phyloP scores from a whole-genome alignment of 164 flowering plant species.

The Nymphaea thermarum region DNA sequence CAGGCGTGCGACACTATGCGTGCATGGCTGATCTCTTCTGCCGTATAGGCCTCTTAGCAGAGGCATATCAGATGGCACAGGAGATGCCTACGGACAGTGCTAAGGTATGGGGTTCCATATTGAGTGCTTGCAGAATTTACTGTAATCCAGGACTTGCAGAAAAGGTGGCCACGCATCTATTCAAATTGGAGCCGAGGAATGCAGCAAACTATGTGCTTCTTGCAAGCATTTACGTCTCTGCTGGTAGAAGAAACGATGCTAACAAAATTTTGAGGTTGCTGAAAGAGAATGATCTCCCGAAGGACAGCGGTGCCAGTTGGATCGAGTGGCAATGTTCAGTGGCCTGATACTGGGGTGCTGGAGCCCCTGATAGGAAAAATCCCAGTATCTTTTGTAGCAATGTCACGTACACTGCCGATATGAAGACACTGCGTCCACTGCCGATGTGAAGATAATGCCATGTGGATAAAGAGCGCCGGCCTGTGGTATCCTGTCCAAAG shows the following conservation, averaged over 20 bases:
- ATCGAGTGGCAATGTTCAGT: background rate
- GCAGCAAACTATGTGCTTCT: slow-evolving; percentile 9
- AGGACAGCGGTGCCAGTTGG: slow-evolving; percentile 8
- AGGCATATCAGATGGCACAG: slow-evolving; percentile 5
- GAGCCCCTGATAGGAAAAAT: too few species aligned
- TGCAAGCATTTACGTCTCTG: slow-evolving; percentile 5
- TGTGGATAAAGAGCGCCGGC: too few species aligned
- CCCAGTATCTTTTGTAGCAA: too few species aligned
- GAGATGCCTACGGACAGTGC: background rate
- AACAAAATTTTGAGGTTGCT: slow-evolving; percentile 7
- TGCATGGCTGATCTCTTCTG: slow-evolving; percentile 11
- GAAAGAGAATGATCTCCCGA: slow-evolving; percentile 2
- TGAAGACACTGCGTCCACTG: too few species aligned
- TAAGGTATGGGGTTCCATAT: slow-evolving; percentile 8
- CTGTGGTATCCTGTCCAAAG: too few species aligned
- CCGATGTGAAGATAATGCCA: too few species aligned
- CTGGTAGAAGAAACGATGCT: slow-evolving; percentile 6
- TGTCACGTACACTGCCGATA: too few species aligned
- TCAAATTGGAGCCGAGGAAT: slow-evolving; percentile 7
- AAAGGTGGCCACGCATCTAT: slow-evolving; percentile 4
- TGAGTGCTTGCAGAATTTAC: slow-evolving; percentile 11
- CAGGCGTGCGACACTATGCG: slow-evolving; percentile 4
- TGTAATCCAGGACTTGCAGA: slow-evolving; percentile 7
- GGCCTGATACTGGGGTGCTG: too few species aligned
- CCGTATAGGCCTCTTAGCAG: slow-evolving; percentile 7